phyloP scores from a whole-genome alignment of 2,329 filamentous ascomycete species.

The Clonostachys rhizophaga region DNA sequence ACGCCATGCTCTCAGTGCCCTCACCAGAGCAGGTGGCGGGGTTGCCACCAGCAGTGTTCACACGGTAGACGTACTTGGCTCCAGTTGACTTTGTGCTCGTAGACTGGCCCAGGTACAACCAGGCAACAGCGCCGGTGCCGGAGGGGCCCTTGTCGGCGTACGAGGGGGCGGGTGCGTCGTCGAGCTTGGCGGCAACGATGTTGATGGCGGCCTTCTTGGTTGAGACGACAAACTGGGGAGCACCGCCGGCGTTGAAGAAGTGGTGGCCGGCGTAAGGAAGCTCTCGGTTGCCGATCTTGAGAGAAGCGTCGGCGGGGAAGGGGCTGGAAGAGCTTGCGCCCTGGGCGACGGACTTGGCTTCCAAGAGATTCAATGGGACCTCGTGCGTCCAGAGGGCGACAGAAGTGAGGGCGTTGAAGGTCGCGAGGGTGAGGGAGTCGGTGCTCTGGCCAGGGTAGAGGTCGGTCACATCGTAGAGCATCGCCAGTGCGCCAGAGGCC shows the following conservation, averaged over 20 bases:
- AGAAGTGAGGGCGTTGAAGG: conserved; percentile 33
- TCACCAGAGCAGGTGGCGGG: conserved; percentile 37
- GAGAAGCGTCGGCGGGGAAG: conserved; percentile 29
- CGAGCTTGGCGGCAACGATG: conserved; percentile 42
- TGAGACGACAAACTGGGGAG: conserved; percentile 57
- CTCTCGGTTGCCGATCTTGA: conserved; percentile 18
- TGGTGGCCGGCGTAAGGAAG: conserved; percentile 56
- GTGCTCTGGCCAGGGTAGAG: conserved; percentile 41
- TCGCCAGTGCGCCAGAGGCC: conserved; percentile 51
- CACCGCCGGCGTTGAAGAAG: conserved; percentile 52
- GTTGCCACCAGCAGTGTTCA: conserved; percentile 47
- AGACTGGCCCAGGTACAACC: conserved; percentile 42
- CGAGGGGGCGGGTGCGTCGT: conserved; percentile 44
- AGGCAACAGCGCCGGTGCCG: conserved; percentile 47
- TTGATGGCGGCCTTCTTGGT: conserved; percentile 19
- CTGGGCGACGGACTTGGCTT: conserved; percentile 21
- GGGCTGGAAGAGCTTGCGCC: conserved; percentile 39
- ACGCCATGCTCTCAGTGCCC: conserved; percentile 42
- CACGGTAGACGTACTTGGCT: conserved; percentile 44
- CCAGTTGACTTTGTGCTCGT: conserved; percentile 24
- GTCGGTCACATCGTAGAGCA: conserved; percentile 51
- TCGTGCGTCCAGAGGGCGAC: conserved; percentile 30
- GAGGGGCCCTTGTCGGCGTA: conserved; percentile 38
- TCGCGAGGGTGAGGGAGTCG: conserved; percentile 26
- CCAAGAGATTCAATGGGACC: conserved; percentile 42